Evolutionary conservation across 106 monocot species (phyloP).

Genomic region (Allium fistulosum): DNA sequence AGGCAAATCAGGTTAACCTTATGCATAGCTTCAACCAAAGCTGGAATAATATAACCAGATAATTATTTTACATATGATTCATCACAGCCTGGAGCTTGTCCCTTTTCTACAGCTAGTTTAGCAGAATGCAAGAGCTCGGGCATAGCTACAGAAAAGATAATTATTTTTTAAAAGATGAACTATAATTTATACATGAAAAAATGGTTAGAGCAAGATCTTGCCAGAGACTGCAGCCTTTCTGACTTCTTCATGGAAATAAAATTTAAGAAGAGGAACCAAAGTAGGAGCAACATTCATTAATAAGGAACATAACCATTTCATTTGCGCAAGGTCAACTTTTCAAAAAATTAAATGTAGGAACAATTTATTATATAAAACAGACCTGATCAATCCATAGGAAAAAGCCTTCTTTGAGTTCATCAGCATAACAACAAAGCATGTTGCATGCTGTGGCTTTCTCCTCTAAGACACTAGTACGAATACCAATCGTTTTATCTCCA

Average conservation of each 20-base stretch:
- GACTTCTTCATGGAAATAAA: conserved; percentile 98
- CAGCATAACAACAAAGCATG: conserved; percentile 95
- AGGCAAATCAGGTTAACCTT: conserved; percentile 18
- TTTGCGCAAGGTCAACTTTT: background rate
- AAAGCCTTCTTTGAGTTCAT: conserved; percentile 96
- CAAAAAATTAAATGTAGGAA: background rate
- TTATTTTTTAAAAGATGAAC: background rate
- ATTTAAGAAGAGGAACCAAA: conserved; percentile 90
- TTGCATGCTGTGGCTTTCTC: conserved; percentile 99
- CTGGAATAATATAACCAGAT: conserved; percentile 80
- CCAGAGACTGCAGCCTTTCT: conserved; percentile 95
- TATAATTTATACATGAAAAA: background rate
- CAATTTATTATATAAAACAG: background rate
- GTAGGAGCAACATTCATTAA: conserved; percentile 76
- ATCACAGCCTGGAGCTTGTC: conserved; percentile 70
- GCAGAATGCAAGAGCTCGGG: conserved; percentile 81
- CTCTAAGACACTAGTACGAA: conserved; percentile 85
- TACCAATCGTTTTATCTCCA: conserved; percentile 90
- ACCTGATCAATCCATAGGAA: conserved; percentile 99
- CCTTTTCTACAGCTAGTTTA: conserved; percentile 80
- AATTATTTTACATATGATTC: conserved; percentile 81
- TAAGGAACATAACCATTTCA: conserved; percentile 1
- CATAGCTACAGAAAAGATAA: conserved; percentile 46
- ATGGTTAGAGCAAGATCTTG: conserved; percentile 19
- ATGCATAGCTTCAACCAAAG: conserved; percentile 83